Conservation (phyloP, 176 grass and related monocot genomes). For the Zoysia japonica region DNA sequence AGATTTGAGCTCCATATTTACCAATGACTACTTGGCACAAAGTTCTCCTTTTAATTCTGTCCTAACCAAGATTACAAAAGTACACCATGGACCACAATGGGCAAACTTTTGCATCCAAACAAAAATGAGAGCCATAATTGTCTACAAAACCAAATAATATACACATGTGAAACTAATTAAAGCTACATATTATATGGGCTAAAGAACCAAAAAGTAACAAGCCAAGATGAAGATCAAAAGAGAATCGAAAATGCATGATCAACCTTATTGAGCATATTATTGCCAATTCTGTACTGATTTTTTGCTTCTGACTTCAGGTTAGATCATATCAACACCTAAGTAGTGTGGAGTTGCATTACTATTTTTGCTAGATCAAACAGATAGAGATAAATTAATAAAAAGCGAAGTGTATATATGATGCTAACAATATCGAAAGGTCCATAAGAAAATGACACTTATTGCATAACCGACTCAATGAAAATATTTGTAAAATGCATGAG, state of each 20-base stretch:
- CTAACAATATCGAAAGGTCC: too few species aligned
- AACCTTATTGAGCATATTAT: conserved; percentile 1
- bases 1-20: neutral
- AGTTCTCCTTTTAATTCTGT: conserved; percentile 24
- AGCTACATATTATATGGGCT: too few species aligned
- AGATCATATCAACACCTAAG: neutral
- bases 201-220: neutral
- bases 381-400: too few species aligned
- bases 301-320: neutral
- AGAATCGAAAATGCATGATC: neutral
- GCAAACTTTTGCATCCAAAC: too few species aligned
- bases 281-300: neutral
- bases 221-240: conserved; percentile 1
- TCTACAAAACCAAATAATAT: too few species aligned
- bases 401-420: too few species aligned
- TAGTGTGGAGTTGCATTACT: neutral
- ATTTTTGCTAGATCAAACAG: too few species aligned
- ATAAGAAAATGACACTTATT: neutral
- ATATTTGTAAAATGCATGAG: neutral
- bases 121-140: too few species aligned
- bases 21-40: neutral
- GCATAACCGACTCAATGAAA: neutral
- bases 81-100: neutral
- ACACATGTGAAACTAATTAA: too few species aligned
- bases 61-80: conserved; percentile 21